phyloP scores from a whole-genome alignment of 176 grass and related monocot species.

The Hyparrhenia diplandra region DNA sequence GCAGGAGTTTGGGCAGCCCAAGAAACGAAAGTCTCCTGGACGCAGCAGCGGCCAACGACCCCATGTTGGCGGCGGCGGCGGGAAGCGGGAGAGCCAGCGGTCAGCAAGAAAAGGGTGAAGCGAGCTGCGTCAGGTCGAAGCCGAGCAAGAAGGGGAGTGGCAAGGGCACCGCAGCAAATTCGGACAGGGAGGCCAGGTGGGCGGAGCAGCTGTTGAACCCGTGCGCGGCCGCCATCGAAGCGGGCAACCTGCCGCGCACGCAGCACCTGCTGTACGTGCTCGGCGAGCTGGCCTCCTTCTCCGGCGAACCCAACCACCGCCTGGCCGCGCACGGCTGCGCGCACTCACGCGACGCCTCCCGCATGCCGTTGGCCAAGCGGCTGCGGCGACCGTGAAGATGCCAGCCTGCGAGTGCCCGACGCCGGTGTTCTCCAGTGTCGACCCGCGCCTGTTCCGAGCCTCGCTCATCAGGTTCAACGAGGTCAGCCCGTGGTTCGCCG shows the following conservation, averaged over 20 bases:
- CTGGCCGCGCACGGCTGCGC: constrained; percentile 65
- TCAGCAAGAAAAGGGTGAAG: background rate
- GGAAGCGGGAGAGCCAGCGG: no score
- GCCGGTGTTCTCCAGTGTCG: constrained; percentile 38
- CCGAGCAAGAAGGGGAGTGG: constrained; percentile 29
- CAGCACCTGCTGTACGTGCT: constrained; percentile 86
- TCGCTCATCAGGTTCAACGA: constrained; percentile 89
- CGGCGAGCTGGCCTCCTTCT: constrained; percentile 64
- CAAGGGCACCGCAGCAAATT: constrained; percentile 29
- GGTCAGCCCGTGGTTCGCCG: constrained; percentile 86
- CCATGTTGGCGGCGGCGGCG: background rate
- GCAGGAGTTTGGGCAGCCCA: background rate
- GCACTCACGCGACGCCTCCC: constrained; percentile 35
- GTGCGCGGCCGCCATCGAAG: constrained; percentile 67
- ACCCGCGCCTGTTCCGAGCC: constrained; percentile 63
- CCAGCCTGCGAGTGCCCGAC: constrained; percentile 17
- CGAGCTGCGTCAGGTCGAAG: background rate
- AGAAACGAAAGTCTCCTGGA: constrained; percentile 12
- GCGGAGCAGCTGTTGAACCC: constrained; percentile 89
- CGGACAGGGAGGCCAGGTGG: constrained; percentile 63
- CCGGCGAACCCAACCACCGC: constrained; percentile 85
- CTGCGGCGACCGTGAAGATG: constrained; percentile 13
- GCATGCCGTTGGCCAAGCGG: background rate
- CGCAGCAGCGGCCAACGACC: background rate
- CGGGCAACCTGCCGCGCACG: constrained; percentile 59